Evolutionary conservation across 106 monocot genomes (phyloP), one percentile per base, ranked within the genome.

Genomic region (Platanthera guangdongensis): DNA sequence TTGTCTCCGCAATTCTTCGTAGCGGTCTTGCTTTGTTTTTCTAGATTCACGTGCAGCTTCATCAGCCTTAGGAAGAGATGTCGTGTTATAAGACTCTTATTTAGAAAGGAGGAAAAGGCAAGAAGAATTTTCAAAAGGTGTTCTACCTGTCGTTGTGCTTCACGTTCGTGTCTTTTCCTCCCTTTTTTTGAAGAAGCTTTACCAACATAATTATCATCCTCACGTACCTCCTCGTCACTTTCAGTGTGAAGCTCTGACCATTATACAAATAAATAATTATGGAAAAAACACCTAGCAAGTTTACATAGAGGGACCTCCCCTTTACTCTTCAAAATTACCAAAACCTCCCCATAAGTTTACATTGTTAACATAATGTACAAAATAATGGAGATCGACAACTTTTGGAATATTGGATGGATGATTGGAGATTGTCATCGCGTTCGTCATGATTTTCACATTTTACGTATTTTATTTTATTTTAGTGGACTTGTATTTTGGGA

Each of bases 91-190:
- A 53, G 2, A 45, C 53, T 25, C 4, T 39, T 15, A 53, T 68
- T 52, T 32, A 52, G 14, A 25, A 47, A 53, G 39, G 52, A 32
- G 28, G 22, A 16, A 64, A 47, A 4, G 32, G 39, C 51, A 57
- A 81, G 7, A 52, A 74, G 60, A 0, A 60, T 60, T 72, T 19
- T 4, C 12, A 50, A 72, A 62, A 47, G 48, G 9, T 67, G 54
- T 76, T 45, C 39, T 18, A 92, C 97, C 91, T 94, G 94, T 73
- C 94, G 81, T 68, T 92, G 87, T 51, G 84, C 87, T 81, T 94
- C 97, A 48, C 91, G 82, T 73, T 97, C 97, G 78, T 94, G 94
- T 62, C 70, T 97, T 81, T 94, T 97, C 91, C 78, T 94, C 79
- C 82, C 97, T 77, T 89, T 97, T 50, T 91, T 96, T 15, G 76